A percentile compares a stretch with the other conserved stretches of the same genome.
phyloP scores from a whole-genome alignment of 148 eudicot species.

The Oxyria digyna region DNA sequence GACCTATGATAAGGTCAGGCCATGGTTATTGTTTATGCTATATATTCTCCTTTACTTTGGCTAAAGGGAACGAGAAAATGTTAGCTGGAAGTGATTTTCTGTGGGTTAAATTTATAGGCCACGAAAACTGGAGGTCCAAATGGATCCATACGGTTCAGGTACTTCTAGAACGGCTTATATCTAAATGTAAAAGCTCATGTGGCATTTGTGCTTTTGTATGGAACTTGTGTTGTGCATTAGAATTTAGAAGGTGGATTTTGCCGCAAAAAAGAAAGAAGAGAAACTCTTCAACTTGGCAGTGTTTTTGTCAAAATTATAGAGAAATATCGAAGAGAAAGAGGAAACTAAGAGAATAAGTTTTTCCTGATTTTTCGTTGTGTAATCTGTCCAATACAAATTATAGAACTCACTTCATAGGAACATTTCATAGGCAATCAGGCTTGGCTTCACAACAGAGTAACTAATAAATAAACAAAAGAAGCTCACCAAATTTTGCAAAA shows the following conservation, averaged over 20 bases:
- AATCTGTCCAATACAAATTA: not conserved
- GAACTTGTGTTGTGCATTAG: not conserved
- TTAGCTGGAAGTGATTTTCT: slow-evolving; percentile 18
- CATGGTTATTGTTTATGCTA: not conserved
- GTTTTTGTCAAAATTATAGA: not conserved
- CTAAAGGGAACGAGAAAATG: not conserved
- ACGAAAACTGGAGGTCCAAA: slow-evolving; percentile 97
- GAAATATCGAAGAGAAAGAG: not conserved
- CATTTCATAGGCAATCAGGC: not conserved
- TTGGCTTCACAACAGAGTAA: not conserved
- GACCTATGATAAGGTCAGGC: slow-evolving; percentile 85
- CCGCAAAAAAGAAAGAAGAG: not conserved
- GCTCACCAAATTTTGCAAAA: not conserved
- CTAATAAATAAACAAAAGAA: not conserved
- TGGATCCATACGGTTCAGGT: slow-evolving; percentile 96
- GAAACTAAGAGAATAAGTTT: not conserved
- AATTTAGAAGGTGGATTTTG: not conserved
- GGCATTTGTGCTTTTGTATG: not conserved
- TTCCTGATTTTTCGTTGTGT: not conserved
- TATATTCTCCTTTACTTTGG: not conserved
- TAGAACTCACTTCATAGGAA: not conserved
- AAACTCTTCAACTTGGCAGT: not conserved
- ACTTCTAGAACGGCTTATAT: slow-evolving; percentile 11
- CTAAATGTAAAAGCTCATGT: not conserved
- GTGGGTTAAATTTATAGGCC: slow-evolving; percentile 41